Base-by-base conservation (phyloP, 805 yeast species). In the Suhomyces sp. region DNA sequence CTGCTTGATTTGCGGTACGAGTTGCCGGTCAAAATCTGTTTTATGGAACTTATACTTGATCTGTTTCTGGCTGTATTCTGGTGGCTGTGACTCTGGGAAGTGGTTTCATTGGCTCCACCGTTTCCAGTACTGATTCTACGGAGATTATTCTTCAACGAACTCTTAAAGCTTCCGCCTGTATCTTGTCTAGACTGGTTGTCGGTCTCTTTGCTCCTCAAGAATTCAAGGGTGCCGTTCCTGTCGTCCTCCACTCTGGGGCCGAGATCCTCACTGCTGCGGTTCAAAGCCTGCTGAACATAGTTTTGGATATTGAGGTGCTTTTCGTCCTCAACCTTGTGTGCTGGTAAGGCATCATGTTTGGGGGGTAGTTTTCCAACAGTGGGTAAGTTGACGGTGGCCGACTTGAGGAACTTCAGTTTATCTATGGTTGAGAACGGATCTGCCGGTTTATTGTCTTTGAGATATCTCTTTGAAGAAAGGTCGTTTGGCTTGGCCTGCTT, bases 371-470 rank as follows among this genome's bases (percentile, higher is more conserved):
- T 47, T 1, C 49, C 49, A 2, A 47, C 49, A 13, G 49, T 36
- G 6, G 51, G 51, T 12, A 48, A 19, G 12, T 38, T 48, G 12
- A 48, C 51, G 17, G 51, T 48, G 54, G 44, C 54, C 40, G 59
- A 53, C 24, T 48, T 55, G 27, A 65, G 57, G 26, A 73, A 48
- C 55, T 70, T 74, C 6, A 76, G 58, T 57, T 68, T 75, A 50
- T 78, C 81, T 35, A 78, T 70, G 4, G 67, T 52, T 3, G 80
- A 68, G 57, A 78, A 78, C 17, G 80, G 80, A 57, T 77, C 82
- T 26, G 40, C 44, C 22, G 48, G 48, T 15, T 42, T 49, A n/a
- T 17, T 29, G 29, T 40, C 27, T n/a, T 46, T 31, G 33, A 47
- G 49, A 15, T 47, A 38, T 9, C 44, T 31, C 15, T 40, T 41